Percentiles rank a stretch among this genome's conserved stretches.
Conservation (phyloP, 257 asterid species). For the Handroanthus guayacan region DNA sequence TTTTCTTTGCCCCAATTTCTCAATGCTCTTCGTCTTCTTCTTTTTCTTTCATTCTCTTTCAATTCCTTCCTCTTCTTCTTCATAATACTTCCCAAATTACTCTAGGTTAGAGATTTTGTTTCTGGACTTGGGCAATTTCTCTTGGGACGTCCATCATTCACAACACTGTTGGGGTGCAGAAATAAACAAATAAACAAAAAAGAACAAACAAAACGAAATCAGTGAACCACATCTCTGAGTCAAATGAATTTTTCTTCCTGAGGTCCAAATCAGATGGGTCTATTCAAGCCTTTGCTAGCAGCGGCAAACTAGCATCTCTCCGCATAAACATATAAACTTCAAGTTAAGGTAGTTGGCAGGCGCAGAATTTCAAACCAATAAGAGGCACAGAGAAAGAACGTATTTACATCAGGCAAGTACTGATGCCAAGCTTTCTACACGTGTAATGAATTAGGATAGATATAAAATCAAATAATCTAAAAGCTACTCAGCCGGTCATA, state of each 20-base stretch:
- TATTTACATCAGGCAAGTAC: background rate
- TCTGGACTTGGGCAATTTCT: too few species aligned
- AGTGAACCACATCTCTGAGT: background rate
- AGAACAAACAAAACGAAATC: background rate
- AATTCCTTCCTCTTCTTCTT: too few species aligned
- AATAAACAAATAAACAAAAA: background rate
- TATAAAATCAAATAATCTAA: slow-evolving; percentile 9
- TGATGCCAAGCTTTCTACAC: background rate
- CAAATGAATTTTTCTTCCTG: background rate
- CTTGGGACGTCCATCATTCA: too few species aligned
- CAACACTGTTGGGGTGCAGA: too few species aligned
- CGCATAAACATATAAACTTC: background rate
- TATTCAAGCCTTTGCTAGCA: background rate
- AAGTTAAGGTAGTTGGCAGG: slow-evolving; percentile 6
- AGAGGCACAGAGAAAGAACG: slow-evolving; percentile 1
- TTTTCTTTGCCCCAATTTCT: too few species aligned
- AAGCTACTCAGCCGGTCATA: background rate
- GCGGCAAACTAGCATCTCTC: slow-evolving; percentile 7
- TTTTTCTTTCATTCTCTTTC: too few species aligned
- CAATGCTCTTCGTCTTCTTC: too few species aligned
- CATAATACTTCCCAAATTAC: too few species aligned
- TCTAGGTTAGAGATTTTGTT: too few species aligned
- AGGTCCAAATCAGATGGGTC: background rate
- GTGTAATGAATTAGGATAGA: background rate
- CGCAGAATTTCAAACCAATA: slow-evolving; percentile 1